Evolutionary conservation across 495 filamentous ascomycete genomes (phyloP), one percentile per base, ranked within the genome.

Genomic region (Aspergillus bertholletiae): DNA sequence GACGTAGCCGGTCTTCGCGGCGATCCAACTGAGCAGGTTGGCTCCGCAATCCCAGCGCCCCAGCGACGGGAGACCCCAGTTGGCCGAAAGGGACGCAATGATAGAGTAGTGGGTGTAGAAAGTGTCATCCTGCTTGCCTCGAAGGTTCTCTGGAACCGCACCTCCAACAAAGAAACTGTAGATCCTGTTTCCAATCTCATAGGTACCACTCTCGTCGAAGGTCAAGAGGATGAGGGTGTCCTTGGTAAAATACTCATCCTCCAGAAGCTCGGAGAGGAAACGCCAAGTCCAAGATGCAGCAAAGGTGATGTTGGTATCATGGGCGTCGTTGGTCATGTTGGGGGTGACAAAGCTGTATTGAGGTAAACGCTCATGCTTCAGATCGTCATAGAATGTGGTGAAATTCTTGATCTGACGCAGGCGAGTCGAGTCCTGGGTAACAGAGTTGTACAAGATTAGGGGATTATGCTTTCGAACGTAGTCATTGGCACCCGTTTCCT

Each of bases 391-490:
- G 65, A 89, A 88, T 41, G 73, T 73, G 43, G 83, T 84, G 57
- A 86, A 77, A 66, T 86, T 88, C 75, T 90, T 88, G 69, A 87
- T 82, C 53, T 80, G 74, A n/a, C 77, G 74, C 2, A 83, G 68
- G 9, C 86, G 80, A 15, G 80, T 74, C 7, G 67, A 62, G 49
- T 81, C 76, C 46, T 72, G 67, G 40, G 81, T 75, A 48, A 87
- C 78, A 20, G 76, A 79, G 64, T 87, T 79, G 55, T 76, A 86
- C 51, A 81, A 70, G 23, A 88, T 66, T 12, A 84, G 64, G 0
- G 86, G 86, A 67, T 88, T 87, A 73, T 90, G 88, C 73, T 90
- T 92, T 41, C 88, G 81, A 15, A 89, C 85, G 60, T 92, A 92
- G 64, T 82, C 77, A 54, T 87, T 83, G 23, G 72, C 69, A 23